Evolutionary conservation across 2,329 filamentous ascomycete species (phyloP), one percentile per base, ranked within the genome.

Genomic region (Diaporthe ampelina): DNA sequence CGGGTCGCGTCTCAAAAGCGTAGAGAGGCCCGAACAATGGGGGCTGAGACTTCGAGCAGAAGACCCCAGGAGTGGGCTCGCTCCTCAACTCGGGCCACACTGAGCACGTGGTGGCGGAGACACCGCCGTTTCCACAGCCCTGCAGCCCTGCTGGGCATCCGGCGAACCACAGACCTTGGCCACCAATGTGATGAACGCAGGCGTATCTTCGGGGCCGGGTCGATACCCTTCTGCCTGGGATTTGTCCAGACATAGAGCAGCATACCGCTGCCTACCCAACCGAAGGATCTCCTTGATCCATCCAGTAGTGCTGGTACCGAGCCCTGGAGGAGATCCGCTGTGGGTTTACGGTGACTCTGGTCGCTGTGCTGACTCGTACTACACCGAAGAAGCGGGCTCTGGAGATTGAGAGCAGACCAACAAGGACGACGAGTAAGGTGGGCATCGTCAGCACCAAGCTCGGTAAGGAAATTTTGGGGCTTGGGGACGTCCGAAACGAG

Each of bases 71-170:
- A 54, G 48, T 40, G 63, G 63, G 17, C 48, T 54, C n/a, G 2
- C 32, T 48, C 29, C 29, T 68, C n/a, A 19, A 35, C 45, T 67
- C 17, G 63, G 61, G 35, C 43, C 43, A 37, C 29, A 37, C 48
- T 32, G 63, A 54, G 63, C 63, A 68, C 48, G 63, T 68, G 63
- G 63, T 24, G 63, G 63, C 63, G 63, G 45, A 35, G 63, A 68
- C 63, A 54, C 63, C 48, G 63, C 45, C 29, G 24, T 50, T 68
- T 15, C 32, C 63, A 68, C 29, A 35, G 17, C 43, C 40, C 15
- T 43, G 45, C 45, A 52, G 63, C 63, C 63, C 29, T 52, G 43
- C 32, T 45, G 37, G 58, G 37, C 63, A 17, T 26, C 21, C 32
- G 21, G 45, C 59, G 21, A 26, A n/a, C 13, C 45, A 67, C 45